Percentiles rank a stretch among this genome's conserved stretches.
phyloP scores from a whole-genome alignment of 2,329 filamentous ascomycete genomes.

The Fusarium begoniae region DNA sequence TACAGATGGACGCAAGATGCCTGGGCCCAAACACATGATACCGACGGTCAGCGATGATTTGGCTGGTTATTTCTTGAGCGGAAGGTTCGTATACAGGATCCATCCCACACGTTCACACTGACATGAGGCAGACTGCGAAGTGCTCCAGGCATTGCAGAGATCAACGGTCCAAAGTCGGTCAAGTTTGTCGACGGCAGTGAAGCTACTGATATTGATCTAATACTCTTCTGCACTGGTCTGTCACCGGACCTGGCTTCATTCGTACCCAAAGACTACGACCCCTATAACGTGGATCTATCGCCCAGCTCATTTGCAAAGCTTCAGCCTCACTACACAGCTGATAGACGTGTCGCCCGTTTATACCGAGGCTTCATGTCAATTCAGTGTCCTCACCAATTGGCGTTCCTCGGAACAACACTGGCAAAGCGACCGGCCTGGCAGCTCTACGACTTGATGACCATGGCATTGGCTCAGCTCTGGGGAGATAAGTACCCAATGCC shows the following conservation, averaged over 20 bases:
- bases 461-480: neutral
- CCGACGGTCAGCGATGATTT: neutral
- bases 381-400: neutral
- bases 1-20: neutral
- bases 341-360: neutral
- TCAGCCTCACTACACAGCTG: neutral
- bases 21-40: neutral
- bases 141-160: neutral
- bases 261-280: neutral
- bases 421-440: neutral
- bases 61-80: neutral
- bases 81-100: neutral
- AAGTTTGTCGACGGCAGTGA: neutral
- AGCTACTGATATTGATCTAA: neutral
- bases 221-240: neutral
- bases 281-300: neutral
- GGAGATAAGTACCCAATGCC: neutral
- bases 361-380: neutral
- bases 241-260: neutral
- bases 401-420: neutral
- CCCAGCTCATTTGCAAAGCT: neutral
- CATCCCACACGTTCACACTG: rapidly evolving
- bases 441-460: neutral
- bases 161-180: neutral
- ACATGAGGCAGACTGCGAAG: neutral